Evolutionary conservation across 495 filamentous ascomycete species (phyloP), one percentile per base, ranked within the genome.

Genomic region (Platismatia glauca): DNA sequence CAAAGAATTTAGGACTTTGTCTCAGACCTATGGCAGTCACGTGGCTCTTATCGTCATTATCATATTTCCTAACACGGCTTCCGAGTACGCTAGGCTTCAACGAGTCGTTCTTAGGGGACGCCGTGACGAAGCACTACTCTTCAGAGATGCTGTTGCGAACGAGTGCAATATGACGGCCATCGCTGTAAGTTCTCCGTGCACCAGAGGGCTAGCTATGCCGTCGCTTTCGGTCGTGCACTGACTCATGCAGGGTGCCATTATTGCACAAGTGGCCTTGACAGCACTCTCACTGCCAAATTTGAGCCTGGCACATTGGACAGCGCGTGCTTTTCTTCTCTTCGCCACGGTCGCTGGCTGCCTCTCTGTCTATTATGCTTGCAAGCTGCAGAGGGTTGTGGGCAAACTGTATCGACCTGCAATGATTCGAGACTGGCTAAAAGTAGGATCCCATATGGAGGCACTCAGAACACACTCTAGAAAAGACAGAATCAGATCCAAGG

Each of bases 231-330:
- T 22, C 6, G 0, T 44, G 16, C 6, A n/a, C 41, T 12, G 20
- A 0, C 4, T 12, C 41, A 8, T 22, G 44, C 15, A 72, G 70
- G 70, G 67, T 37, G 69, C 70, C 31, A 71, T 72, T 48, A 67
- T 72, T 38, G 70, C 70, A 11, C 70, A 71, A 62, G 69, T 72
- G 11, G 70, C 70, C 1, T 63, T 72, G 2, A 72, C 67, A 0
- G 67, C 48, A 15, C 60, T 72, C 4, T 66, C 65, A 11, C 44
- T 72, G 31, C 52, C 62, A 7, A 48, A 43, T 33, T 46, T 71
- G 0, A 71, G 66, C 38, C 22, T 61, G 4, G 61, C 67, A 3
- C 70, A 71, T 50, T 72, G 70, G 70, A 34, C 61, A 1, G 70
- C 68, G 3, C 58, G 58, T n/a, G 67, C 69, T 4, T 67, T 56